Evolutionary conservation across 2,329 filamentous ascomycete genomes (phyloP).

Genomic region (Bisporella sp.): DNA sequence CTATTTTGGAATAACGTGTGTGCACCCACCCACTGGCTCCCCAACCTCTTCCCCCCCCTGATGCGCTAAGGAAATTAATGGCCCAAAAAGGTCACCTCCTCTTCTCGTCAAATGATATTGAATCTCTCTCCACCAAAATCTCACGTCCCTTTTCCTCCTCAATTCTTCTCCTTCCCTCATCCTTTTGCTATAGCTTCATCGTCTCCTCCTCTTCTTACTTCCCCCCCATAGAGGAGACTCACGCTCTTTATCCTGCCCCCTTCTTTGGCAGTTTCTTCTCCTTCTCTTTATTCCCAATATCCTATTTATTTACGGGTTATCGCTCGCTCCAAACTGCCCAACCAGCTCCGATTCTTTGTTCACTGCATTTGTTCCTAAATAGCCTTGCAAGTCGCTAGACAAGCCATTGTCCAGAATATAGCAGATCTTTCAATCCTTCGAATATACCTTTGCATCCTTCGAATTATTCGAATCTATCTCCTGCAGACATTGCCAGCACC

Average conservation of each 20-base stretch:
- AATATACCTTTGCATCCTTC: constrained; percentile 4
- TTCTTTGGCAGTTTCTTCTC: constrained; percentile 17
- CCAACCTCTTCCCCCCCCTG: too few relatives aligned
- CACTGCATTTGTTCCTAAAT: neutral
- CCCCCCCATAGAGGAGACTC: constrained; percentile 10
- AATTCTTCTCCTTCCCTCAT: constrained; percentile 12
- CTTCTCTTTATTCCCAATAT: constrained; percentile 16
- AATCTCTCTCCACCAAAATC: constrained; percentile 1
- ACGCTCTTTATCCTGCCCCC: constrained; percentile 16
- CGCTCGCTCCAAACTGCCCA: constrained; percentile 13
- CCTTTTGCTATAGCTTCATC: constrained; percentile 8
- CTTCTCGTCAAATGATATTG: too few relatives aligned
- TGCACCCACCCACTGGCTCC: too few relatives aligned
- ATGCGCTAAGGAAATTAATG: too few relatives aligned
- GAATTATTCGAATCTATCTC: neutral
- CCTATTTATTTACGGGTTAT: neutral
- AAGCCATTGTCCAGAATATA: too few relatives aligned
- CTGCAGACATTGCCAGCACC: constrained; percentile 4
- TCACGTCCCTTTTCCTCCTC: constrained; percentile 5
- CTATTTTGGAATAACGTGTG: too few relatives aligned
- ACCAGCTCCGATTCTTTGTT: constrained; percentile 6
- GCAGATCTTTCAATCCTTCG: constrained; percentile 2
- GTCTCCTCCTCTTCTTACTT: constrained; percentile 14
- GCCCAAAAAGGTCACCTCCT: too few relatives aligned
- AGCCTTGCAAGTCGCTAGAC: too few relatives aligned